A percentile compares a stretch with the other conserved stretches of the same genome.
These are phyloP conservation scores for Chamaecrista fasciculata DNA, from an alignment of 306 rosid species.

Conservation along the genomic window DNA sequence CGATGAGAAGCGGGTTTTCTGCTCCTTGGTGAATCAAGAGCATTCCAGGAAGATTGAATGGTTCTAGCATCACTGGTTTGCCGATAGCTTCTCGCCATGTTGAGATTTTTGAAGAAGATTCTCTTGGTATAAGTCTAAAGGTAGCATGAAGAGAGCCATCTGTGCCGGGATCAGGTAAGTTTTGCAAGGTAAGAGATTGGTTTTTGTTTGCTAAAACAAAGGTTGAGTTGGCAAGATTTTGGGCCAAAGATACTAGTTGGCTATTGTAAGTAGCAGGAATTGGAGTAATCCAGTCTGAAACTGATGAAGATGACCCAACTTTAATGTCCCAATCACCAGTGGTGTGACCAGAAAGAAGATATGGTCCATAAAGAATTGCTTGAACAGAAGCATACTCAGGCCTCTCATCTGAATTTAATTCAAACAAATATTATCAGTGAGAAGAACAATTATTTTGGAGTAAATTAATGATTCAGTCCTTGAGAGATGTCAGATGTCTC, in stretches of 20 bases:
- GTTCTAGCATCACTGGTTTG: slow-evolving; percentile 59
- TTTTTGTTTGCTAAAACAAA: slow-evolving; percentile 53
- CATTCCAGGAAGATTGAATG: slow-evolving; percentile 69
- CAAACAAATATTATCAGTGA: slow-evolving; percentile 33
- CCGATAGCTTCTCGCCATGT: slow-evolving; percentile 28
- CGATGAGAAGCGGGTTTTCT: slow-evolving; percentile 41
- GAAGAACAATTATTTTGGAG: background rate
- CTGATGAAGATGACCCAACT: slow-evolving; percentile 25
- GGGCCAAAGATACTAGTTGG: slow-evolving; percentile 55
- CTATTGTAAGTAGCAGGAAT: slow-evolving; percentile 52
- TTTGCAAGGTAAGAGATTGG: slow-evolving; percentile 49
- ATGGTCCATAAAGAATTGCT: slow-evolving; percentile 60
- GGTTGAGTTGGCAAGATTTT: slow-evolving; percentile 34
- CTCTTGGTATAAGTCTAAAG: slow-evolving; percentile 57
- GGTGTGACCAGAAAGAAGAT: slow-evolving; percentile 57
- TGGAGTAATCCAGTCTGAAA: slow-evolving; percentile 64
- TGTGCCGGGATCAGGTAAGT: slow-evolving; percentile 51
- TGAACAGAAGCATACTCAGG: slow-evolving; percentile 45
- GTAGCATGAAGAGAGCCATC: slow-evolving; percentile 49
- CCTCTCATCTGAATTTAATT: slow-evolving; percentile 64
- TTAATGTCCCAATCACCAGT: slow-evolving; percentile 47
- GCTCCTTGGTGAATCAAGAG: slow-evolving; percentile 51
- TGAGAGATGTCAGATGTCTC: too few relatives aligned
- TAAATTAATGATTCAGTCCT: too few relatives aligned
- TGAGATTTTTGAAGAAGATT: slow-evolving; percentile 27